Evolutionary conservation across 306 rosid species (phyloP).

Genomic region (Sicyos baderoa): DNA sequence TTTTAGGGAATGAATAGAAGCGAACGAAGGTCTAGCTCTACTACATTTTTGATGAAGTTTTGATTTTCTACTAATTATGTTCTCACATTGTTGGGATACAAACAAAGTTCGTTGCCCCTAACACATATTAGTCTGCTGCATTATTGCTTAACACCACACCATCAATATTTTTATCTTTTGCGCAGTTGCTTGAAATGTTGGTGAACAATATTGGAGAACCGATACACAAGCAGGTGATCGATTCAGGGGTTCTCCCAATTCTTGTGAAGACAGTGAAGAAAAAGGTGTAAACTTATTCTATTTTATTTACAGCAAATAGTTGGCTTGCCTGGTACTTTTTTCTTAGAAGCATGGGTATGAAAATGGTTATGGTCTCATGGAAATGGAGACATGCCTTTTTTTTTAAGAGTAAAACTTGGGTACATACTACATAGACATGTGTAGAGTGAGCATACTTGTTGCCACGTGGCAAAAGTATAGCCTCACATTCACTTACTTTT

Average conservation of each 20-base stretch:
- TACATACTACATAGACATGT: no score
- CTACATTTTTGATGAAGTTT: not conserved
- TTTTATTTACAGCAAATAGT: constrained; percentile 6
- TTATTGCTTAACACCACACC: constrained; percentile 2
- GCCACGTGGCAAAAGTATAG: no score
- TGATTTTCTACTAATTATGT: not conserved
- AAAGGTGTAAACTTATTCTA: constrained; percentile 47
- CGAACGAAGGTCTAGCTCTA: not conserved
- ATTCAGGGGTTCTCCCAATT: constrained; percentile 59
- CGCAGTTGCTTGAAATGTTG: constrained; percentile 90
- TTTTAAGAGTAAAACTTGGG: no score
- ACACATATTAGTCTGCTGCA: not conserved
- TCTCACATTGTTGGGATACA: not conserved
- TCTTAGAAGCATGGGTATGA: not conserved
- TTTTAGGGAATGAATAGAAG: not conserved
- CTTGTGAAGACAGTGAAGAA: constrained; percentile 91
- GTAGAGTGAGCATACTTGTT: no score
- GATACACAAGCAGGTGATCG: constrained; percentile 77
- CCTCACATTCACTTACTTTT: no score
- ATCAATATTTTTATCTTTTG: constrained; percentile 23
- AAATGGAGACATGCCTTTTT: not conserved
- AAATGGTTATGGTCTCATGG: not conserved
- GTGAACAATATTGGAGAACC: constrained; percentile 90
- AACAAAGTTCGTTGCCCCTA: no score
- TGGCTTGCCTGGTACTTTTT: constrained; percentile 1